Evolutionary conservation across 1,139 yeast species (phyloP).

Genomic region (Pichia sp.): DNA sequence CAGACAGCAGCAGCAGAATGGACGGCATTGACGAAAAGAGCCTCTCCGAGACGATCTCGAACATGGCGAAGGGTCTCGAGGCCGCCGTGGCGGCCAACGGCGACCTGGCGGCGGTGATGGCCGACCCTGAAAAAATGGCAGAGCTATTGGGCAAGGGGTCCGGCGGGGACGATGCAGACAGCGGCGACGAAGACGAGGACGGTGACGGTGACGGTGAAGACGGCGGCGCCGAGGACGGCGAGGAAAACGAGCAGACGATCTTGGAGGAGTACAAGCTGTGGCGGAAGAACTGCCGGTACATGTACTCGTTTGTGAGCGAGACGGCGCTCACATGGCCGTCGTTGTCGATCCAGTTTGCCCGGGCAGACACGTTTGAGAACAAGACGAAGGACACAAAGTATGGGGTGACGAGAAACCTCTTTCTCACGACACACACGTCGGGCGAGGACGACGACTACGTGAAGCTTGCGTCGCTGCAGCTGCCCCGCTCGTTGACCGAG

Average conservation of each 20-base stretch:
- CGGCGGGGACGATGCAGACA: not conserved
- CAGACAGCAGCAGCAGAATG: no score
- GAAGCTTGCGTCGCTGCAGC: slow-evolving; percentile 66
- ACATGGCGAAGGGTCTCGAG: slow-evolving; percentile 6
- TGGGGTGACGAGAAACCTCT: slow-evolving; percentile 34
- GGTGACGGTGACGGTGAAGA: slow-evolving; percentile 5
- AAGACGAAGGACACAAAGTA: slow-evolving; percentile 26
- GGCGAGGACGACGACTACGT: slow-evolving; percentile 75
- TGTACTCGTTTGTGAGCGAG: slow-evolving; percentile 78
- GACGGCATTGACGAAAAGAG: slow-evolving; percentile 4
- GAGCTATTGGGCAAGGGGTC: not conserved
- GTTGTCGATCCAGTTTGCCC: slow-evolving; percentile 72
- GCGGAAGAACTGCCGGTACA: slow-evolving; percentile 72
- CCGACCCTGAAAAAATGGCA: not conserved
- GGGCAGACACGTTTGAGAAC: slow-evolving; percentile 36
- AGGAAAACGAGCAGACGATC: slow-evolving; percentile 40
- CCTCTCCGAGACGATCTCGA: slow-evolving; percentile 1
- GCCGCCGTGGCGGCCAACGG: slow-evolving; percentile 1
- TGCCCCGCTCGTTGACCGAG: slow-evolving; percentile 46
- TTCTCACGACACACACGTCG: slow-evolving; percentile 85
- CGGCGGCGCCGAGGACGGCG: slow-evolving; percentile 20
- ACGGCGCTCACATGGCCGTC: slow-evolving; percentile 82
- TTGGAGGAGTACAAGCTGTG: slow-evolving; percentile 73
- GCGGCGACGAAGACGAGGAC: not conserved
- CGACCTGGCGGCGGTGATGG: not conserved